Evolutionary conservation across 139 green algal species (phyloP), one percentile per base, ranked within the genome.

Genomic region (Yamagishiella unicocca): DNA sequence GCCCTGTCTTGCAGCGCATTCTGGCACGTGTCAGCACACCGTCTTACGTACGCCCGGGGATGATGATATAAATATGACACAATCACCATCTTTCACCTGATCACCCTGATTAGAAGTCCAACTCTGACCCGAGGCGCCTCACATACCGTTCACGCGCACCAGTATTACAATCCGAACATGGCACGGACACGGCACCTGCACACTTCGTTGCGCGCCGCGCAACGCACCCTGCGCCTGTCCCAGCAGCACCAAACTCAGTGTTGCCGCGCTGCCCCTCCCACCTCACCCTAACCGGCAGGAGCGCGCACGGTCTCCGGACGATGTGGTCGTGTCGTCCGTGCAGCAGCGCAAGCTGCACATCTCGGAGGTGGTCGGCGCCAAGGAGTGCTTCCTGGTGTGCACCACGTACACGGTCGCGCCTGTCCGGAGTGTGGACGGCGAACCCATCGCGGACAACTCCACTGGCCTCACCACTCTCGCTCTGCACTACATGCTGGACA

Each of bases 401-500:
- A 70, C 83, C 33, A 70, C 62, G 3, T 77, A 43, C 62, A 68
- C 58, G 3, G 53, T 81, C 24, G 50, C 84, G 24, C 80, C 73
- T 35, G 73, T 93, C 19, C 83, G 46, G 24, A 53, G 58, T 24
- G 64, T 91, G 35, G 85, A 93, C 81, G 89, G 78, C 14, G 1
- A 87, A 53, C 45, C 37, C 58, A 90, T 93, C 43, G 91, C 53
- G 29, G 92, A 95, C 64, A 85, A 83, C 55, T 76, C 37, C 10
- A 79, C 85, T 0, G 96, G 96, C 24, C 72, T 91, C 19, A 85
- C 90, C 4, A 89, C 90, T 2, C 80, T 97, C 21, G 92, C 90
- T 21, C 87, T 98, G 50, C 90, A 95, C 14, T 88, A 80, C 21
- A 83, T 96, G 90, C 58, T 98, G 42, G 53, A 92, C 40, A 75